Conservation (phyloP, 495 filamentous ascomycete genomes). For the Penicillium psychrofluorescens region DNA sequence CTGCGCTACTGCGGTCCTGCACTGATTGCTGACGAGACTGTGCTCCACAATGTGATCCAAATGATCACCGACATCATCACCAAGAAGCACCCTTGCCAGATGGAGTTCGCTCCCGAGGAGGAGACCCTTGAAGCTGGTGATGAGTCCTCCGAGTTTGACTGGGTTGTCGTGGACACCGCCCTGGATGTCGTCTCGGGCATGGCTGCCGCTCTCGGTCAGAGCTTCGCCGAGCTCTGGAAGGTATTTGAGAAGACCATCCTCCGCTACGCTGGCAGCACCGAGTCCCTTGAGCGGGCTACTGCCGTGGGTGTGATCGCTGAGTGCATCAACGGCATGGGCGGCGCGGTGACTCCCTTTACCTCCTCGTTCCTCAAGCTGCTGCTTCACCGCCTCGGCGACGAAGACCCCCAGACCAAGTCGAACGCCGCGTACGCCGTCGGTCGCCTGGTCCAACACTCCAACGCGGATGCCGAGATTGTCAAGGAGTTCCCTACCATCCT, state of each 20-base stretch:
- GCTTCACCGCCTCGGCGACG: conserved; percentile 78
- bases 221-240: conserved; percentile 85
- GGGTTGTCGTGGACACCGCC: conserved; percentile 90
- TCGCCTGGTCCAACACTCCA: conserved; percentile 72
- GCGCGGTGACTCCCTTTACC: conserved; percentile 69
- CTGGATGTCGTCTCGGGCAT: conserved; percentile 83
- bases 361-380: conserved; percentile 67
- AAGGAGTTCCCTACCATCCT: conserved; percentile 71
- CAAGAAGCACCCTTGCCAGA: conserved; percentile 85
- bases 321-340: conserved; percentile 80
- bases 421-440: conserved; percentile 90
- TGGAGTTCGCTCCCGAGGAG: conserved; percentile 75
- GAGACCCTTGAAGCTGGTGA: conserved; percentile 61
- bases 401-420: conserved; percentile 87
- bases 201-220: conserved; percentile 69
- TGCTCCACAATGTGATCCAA: conserved; percentile 58
- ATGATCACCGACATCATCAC: conserved; percentile 68
- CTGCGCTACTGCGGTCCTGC: conserved; percentile 88
- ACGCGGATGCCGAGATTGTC: conserved; percentile 60
- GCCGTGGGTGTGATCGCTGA: conserved; percentile 89
- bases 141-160: conserved; percentile 92
- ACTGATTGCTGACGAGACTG: conserved; percentile 61
- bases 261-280: conserved; percentile 77
- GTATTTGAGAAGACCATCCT: conserved; percentile 84
- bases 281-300: conserved; percentile 78